A percentile compares a stretch with the other conserved stretches of the same genome.
Conservation (phyloP, 306 rosid genomes). For the Lathyrus sativus region DNA sequence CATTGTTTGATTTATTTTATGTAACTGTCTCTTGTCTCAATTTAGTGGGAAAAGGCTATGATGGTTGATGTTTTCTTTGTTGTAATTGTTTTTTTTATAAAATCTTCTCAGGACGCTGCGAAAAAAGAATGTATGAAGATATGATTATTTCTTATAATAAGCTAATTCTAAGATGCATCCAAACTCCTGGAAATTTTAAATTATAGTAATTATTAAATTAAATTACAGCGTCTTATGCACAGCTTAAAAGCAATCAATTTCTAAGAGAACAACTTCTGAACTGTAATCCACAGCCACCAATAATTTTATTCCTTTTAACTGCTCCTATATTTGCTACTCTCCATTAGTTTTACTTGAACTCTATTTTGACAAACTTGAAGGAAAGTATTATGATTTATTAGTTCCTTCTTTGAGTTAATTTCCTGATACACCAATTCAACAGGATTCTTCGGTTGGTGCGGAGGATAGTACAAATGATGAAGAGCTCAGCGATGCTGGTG, state of each 20-base stretch:
- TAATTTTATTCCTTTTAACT: not conserved
- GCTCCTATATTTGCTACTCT: conserved; percentile 1
- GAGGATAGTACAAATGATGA: conserved; percentile 53
- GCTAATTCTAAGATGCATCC: not conserved
- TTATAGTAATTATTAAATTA: not conserved
- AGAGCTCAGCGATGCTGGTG: conserved; percentile 50
- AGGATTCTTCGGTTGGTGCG: conserved; percentile 63
- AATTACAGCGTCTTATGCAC: not conserved
- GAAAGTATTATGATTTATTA: not conserved
- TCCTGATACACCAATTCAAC: conserved; percentile 52
- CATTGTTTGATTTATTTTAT: not conserved
- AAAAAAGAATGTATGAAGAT: not conserved
- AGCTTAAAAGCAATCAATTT: not conserved
- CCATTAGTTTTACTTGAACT: not conserved
- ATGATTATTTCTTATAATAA: conserved; percentile 9
- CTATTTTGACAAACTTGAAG: conserved; percentile 19
- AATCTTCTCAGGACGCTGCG: not conserved
- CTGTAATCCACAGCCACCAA: not conserved
- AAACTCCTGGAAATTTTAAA: not conserved
- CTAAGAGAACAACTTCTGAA: not conserved
- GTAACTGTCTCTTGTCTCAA: not conserved
- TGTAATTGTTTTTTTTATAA: not conserved
- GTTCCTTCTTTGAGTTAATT: conserved; percentile 31
- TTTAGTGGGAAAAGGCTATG: not conserved
- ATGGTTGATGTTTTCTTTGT: not conserved